Percentiles rank a stretch among this genome's conserved stretches.
These are phyloP conservation scores for Rubia peregrina DNA, from an alignment of 305 asterid genomes.

Conservation along the genomic window DNA sequence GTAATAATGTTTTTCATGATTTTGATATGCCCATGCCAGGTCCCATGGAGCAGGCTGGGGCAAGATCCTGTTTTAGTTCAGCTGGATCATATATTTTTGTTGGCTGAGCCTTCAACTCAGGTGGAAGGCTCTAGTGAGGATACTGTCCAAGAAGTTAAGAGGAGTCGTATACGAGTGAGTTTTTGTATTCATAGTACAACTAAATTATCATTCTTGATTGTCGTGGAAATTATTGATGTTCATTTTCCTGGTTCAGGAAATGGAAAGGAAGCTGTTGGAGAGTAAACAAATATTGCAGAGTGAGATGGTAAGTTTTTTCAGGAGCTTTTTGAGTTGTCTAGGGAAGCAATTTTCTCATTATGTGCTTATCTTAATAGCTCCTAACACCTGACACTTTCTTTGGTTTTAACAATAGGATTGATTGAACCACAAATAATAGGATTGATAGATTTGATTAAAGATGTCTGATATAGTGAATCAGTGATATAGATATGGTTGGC, in stretches of 20 bases:
- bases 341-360: not conserved
- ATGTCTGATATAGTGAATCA: not conserved
- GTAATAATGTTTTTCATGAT: not conserved
- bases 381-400: not conserved
- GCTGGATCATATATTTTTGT: conserved; percentile 79
- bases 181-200: conserved; percentile 18
- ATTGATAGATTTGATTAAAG: not conserved
- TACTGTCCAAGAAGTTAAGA: conserved; percentile 85
- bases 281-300: conserved; percentile 52
- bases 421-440: not conserved
- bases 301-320: conserved; percentile 61
- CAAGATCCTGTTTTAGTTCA: conserved; percentile 92
- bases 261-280: conserved; percentile 88
- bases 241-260: conserved; percentile 47
- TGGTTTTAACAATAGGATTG: not conserved
- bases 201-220: conserved; percentile 10
- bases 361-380: not conserved
- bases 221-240: conserved; percentile 17
- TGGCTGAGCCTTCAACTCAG: conserved; percentile 97
- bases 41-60: conserved; percentile 99
- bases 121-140: conserved; percentile 95
- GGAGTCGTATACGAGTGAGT: conserved; percentile 73
- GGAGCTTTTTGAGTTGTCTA: not conserved
- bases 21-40: conserved; percentile 39
- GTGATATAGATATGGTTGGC: not conserved